Conservation (phyloP, 176 grass and related monocot genomes). For the Ensete glaucum region DNA sequence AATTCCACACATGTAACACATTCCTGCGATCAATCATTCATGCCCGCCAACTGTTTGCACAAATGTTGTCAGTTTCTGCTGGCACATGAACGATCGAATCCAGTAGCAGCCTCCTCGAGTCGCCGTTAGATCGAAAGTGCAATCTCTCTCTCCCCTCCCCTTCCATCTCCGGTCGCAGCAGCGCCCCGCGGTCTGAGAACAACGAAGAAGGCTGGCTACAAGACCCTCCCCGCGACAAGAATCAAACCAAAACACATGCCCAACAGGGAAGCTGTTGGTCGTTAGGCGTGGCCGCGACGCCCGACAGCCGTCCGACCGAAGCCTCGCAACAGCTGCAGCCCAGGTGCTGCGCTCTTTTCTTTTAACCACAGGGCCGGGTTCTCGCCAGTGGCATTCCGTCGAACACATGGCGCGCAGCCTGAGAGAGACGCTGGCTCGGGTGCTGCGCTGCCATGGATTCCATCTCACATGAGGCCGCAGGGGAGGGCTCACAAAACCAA, state of each 20-base stretch:
- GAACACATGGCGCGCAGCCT: slow-evolving; percentile 1
- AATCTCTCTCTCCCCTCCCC: no score
- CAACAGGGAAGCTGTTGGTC: background rate
- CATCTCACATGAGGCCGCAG: background rate
- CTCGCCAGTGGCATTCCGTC: background rate
- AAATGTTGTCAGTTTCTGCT: no score
- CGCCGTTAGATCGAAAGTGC: no score
- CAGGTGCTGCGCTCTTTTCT: background rate
- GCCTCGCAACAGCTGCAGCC: background rate
- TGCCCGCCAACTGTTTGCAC: no score
- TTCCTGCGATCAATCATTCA: no score
- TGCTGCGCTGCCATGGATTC: background rate
- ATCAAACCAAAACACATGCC: background rate
- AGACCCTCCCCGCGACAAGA: background rate
- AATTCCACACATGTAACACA: no score
- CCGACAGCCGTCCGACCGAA: slow-evolving; percentile 4
- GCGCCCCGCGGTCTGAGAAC: no score
- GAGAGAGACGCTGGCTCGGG: background rate
- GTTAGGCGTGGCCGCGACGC: background rate
- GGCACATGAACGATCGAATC: no score
- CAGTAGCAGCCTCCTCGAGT: no score
- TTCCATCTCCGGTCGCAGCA: no score
- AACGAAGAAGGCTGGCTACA: no score
- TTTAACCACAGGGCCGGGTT: background rate
- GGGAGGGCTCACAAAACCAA: no score